These are phyloP conservation scores for Podospora conica DNA, from an alignment of 495 filamentous ascomycete genomes.

Conservation along the genomic window DNA sequence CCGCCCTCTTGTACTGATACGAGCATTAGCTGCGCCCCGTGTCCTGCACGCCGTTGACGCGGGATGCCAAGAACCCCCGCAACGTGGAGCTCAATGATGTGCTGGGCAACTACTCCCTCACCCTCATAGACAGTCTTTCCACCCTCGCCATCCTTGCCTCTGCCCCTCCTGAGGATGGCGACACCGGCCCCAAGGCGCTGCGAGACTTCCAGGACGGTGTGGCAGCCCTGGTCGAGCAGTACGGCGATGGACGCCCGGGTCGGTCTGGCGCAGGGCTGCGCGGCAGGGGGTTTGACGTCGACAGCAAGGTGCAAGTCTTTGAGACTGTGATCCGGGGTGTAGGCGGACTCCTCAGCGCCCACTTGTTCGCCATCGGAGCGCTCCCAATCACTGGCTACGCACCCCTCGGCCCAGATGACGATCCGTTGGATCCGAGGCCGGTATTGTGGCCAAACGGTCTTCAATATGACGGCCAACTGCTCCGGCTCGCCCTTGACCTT, in stretches of 20 bases:
- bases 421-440: constrained; percentile 38
- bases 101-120: constrained; percentile 93
- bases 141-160: constrained; percentile 89
- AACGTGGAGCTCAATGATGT: constrained; percentile 92
- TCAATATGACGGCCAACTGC: constrained; percentile 82
- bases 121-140: constrained; percentile 88
- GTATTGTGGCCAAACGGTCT: constrained; percentile 72
- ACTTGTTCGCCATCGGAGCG: constrained; percentile 86
- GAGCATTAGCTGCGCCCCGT: constrained; percentile 65
- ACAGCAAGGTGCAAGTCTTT: constrained; percentile 97
- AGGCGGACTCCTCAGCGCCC: constrained; percentile 84
- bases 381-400: constrained; percentile 75
- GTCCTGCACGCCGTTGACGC: constrained; percentile 73
- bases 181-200: constrained; percentile 54
- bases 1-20: constrained; percentile 1
- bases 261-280: constrained; percentile 64
- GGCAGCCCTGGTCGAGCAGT: constrained; percentile 69
- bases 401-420: constrained; percentile 35
- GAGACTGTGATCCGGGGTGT: constrained; percentile 94
- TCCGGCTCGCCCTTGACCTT: constrained; percentile 79
- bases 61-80: constrained; percentile 70
- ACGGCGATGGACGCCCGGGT: constrained; percentile 74
- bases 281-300: constrained; percentile 84
- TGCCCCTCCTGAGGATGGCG: constrained; percentile 42
- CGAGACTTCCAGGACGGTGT: constrained; percentile 76